A percentile compares a stretch with the other conserved stretches of the same genome.
Evolutionary conservation across 164 flowering plant genomes (phyloP).

Genomic region (Brasenia schreberi): DNA sequence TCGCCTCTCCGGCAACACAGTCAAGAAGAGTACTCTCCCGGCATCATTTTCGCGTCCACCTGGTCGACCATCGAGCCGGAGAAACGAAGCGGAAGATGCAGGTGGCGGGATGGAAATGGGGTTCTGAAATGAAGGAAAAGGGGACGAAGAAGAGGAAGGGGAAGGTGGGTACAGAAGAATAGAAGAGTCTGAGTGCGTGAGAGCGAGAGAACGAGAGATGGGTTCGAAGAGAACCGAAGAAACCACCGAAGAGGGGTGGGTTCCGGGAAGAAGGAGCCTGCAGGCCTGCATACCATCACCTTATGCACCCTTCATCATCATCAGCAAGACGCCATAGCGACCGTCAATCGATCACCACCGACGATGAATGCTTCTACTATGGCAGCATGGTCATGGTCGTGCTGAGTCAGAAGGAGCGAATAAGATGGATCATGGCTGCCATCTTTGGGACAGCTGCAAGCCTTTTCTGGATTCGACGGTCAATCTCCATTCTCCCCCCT

Average conservation of each 20-base stretch:
- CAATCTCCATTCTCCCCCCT: too few species aligned
- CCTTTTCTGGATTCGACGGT: too few species aligned
- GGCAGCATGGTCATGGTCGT: neutral
- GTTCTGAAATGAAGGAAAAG: slow-evolving; percentile 6
- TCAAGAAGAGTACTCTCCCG: slow-evolving; percentile 30
- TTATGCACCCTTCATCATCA: neutral
- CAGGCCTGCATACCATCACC: slow-evolving; percentile 27
- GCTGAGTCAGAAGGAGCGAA: neutral
- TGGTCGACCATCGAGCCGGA: slow-evolving; percentile 26
- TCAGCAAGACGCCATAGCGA: neutral
- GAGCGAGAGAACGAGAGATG: slow-evolving; percentile 44
- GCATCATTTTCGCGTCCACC: slow-evolving; percentile 7
- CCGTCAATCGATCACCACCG: neutral
- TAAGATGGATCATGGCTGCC: neutral
- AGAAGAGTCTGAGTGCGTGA: slow-evolving; percentile 60
- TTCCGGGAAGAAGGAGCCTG: slow-evolving; percentile 36
- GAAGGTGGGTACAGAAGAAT: slow-evolving; percentile 38
- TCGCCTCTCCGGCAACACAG: slow-evolving; percentile 29
- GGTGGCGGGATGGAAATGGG: slow-evolving; percentile 31
- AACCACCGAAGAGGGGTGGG: slow-evolving; percentile 20
- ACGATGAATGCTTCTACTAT: neutral
- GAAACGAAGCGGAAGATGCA: slow-evolving; percentile 45
- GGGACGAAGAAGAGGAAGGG: slow-evolving; percentile 18
- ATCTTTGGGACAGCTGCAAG: neutral
- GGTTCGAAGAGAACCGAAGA: slow-evolving; percentile 58